Percentiles rank a stretch among this genome's conserved stretches.
Conservation (phyloP, 768 basidiomycete genomes). For the Leccinum rimulosum region DNA sequence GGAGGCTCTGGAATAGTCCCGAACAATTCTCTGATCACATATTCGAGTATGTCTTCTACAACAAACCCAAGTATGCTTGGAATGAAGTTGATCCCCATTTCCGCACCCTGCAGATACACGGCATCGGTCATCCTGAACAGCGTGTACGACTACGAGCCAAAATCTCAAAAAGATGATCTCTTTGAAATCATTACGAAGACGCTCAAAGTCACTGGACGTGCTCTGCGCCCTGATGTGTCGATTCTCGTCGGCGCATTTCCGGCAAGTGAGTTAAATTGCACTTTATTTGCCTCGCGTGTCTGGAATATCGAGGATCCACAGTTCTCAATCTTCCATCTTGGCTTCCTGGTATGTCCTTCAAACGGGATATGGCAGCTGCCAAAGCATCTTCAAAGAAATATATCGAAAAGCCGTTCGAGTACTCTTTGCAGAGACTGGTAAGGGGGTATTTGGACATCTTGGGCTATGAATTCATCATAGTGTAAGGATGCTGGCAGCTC, state of each 20-base stretch:
- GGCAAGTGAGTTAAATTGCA: conserved; percentile 7
- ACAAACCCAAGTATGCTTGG: not conserved
- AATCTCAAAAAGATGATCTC: conserved; percentile 15
- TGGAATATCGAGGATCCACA: not conserved
- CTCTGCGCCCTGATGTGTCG: conserved; percentile 18
- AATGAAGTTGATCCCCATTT: not conserved
- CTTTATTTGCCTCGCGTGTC: not conserved
- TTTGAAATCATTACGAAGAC: conserved; percentile 7
- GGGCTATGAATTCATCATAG: not conserved
- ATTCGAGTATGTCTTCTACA: conserved; percentile 26
- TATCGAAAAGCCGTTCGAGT: conserved; percentile 14
- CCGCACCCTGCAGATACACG: conserved; percentile 14
- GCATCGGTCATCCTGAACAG: conserved; percentile 20
- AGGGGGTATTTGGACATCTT: not conserved
- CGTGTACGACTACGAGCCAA: conserved; percentile 20
- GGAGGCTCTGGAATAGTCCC: conserved; percentile 32
- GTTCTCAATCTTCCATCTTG: conserved; percentile 23
- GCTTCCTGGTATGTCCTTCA: conserved; percentile 26
- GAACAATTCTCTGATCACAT: conserved; percentile 34
- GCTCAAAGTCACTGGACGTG: conserved; percentile 5
- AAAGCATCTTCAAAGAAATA: conserved; percentile 17
- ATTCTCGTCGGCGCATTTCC: conserved; percentile 19
- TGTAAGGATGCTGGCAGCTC: conserved; percentile 9
- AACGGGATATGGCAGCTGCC: conserved; percentile 17
- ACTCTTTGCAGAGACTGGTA: conserved; percentile 20